Base-by-base conservation (phyloP, 352 stramenopile genomes). In the Phytophthora europaea region DNA sequence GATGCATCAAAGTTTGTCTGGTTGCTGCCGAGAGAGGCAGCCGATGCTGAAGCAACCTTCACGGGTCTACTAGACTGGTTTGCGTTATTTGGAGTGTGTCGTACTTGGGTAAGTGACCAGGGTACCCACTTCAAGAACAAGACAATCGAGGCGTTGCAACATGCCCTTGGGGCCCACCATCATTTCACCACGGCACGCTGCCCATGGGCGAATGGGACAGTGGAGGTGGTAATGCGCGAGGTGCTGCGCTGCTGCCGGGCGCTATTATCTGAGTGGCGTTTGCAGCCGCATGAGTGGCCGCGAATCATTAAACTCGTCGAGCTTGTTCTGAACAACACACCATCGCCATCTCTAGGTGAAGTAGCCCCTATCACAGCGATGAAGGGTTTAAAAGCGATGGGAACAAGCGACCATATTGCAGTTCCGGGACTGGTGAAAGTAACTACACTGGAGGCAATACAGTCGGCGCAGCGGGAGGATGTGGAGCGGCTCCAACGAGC, bases 301-400 rank as follows among this genome's bases (percentile, higher is more conserved):
- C 13, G 6, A 0, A 16, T 79, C 16, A 33, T 76, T 18, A 52
- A 74, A 5, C 40, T 83, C 2, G 62, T 79, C 0, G 31, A 81
- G 33, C 15, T 16, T 13, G 12, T 45, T 12, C 15, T 45, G 38
- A 45, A 45, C 38, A 45, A 45, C 38, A 45, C 38, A 10, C 38
- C 38, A 45, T 45, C 38, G 15, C 38, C 4, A 45, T 6, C 38
- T 1, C 38, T 45, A 2, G 38, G 38, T 16, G 38, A 5, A 18
- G 38, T 45, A 45, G 38, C 38, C 15, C 15, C 38, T 3, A 16
- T 45, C 10, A 45, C 4, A 6, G 38, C 38, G 15, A 45, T 45
- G 38, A 45, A 0, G 15, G 38, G 38, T 2, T 16, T 45, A 18
- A 45, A 16, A 18, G 38, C 3, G 10, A 45, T 45, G 38, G 38